Evolutionary conservation across 495 filamentous ascomycete species (phyloP), one percentile per base, ranked within the genome.

Genomic region (Filosporella fistucella): DNA sequence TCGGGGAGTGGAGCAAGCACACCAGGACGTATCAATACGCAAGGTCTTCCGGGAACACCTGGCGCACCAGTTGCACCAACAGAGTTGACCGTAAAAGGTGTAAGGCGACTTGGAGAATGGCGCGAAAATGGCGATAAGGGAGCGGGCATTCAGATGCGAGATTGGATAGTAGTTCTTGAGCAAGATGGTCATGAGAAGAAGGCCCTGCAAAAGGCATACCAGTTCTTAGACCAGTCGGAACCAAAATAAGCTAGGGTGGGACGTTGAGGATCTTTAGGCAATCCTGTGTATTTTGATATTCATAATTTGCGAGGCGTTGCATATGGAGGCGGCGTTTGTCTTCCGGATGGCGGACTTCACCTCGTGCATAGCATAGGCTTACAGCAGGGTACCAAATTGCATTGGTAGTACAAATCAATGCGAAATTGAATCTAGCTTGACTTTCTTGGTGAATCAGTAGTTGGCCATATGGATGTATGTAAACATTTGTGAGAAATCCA

Each of bases 131-230:
- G 68, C 0, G 71, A 78, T 21, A 72, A 74, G 48, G 84, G 82
- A 2, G 70, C 68, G 45, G 77, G 74, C 13, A 76, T 89, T n/a
- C 82, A 89, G 63, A 64, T 86, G 39, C 65, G 85, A 18, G 85
- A 89, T 63, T 81, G 78, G 76, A 58, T 87, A 7, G 63, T 66
- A 7, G 81, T 75, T 10, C 68, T 89, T 23, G 84, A 88, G 56
- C 64, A 69, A 26, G 80, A 83, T 52, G 76, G 78, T 4, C 68
- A 65, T 53, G 78, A 82, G 39, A 58, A 59, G 32, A 73, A 63
- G 58, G 72, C 75, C 1, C 44, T 85, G 7, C 75, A 81, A 49
- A 63, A 66, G 45, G 71, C 73, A 3, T 82, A 81, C 54, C 49
- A 65, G 32, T 67, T 61, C 45, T 56, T 84, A 50, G 81, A 82